Evolutionary conservation across 257 asterid genomes (phyloP).

Genomic region (Voacanga thouarsii): DNA sequence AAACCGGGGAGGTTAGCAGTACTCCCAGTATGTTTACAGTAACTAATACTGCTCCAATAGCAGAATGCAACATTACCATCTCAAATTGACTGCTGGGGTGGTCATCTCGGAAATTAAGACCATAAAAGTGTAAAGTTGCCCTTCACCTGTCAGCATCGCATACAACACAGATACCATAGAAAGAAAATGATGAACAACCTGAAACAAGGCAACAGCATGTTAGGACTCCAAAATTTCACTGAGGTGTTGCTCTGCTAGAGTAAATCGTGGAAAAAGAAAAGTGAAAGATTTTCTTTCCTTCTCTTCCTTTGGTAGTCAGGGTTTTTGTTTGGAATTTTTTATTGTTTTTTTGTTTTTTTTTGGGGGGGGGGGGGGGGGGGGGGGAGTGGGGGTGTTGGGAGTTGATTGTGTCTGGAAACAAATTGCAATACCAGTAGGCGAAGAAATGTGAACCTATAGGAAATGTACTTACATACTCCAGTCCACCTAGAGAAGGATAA

Average conservation of each 20-base stretch:
- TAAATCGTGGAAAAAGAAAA: background rate
- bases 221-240: background rate
- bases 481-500: slow-evolving; percentile 76
- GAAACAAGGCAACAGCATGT: slow-evolving; percentile 15
- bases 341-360: too few species aligned
- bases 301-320: too few species aligned
- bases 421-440: background rate
- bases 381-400: background rate
- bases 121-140: slow-evolving; percentile 66
- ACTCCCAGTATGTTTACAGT: background rate
- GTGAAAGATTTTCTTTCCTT: background rate
- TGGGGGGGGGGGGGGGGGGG: background rate
- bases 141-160: slow-evolving; percentile 77
- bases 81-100: slow-evolving; percentile 73
- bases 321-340: too few species aligned
- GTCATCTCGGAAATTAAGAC: slow-evolving; percentile 82
- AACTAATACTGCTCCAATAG: background rate
- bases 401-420: background rate
- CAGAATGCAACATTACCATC: slow-evolving; percentile 54
- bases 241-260: background rate
- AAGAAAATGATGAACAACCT: slow-evolving; percentile 84
- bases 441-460: slow-evolving; percentile 1
- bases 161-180: slow-evolving; percentile 52
- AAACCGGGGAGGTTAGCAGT: background rate
- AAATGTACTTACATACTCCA: slow-evolving; percentile 73